Evolutionary conservation across 805 yeast species (phyloP), one percentile per base, ranked within the genome.

Genomic region (Phaffomyces thermotolerans): DNA sequence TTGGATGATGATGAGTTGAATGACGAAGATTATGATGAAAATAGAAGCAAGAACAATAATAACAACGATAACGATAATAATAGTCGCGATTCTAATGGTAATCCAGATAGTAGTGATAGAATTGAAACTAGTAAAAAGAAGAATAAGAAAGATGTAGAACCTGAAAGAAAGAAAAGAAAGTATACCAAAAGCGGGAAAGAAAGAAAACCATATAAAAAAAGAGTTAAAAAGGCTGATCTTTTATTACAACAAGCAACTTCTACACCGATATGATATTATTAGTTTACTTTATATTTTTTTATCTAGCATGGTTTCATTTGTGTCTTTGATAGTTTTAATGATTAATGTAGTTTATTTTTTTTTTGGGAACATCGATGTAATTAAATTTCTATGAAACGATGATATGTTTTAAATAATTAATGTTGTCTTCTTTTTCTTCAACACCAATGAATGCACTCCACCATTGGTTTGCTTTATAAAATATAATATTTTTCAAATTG

Each of bases 401-500:
- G 32, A 55, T 55, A 6, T 46, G 46, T 15, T 50, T 52, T 35
- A 57, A 41, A 35, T 50, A 55, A 40, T 52, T 53, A 17, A 52
- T 42, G 20, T 47, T 45, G 35, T 54, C 46, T 22, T 43, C 42
- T 14, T 57, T 42, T 40, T 55, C 52, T 35, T 62, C 59, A 18
- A 71, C 73, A n/a, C 95, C 95, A 44, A 87, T 71, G 57, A 87
- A 84, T 32, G 59, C 60, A 56, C 83, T 80, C 96, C 96, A 91
- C 60, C 75, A 71, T 34, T 69, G 66, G 45, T 72, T 73, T 32
- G 75, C 37, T 47, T 78, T 68, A 43, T 71, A 65, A 39, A 88
- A 51, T 9, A 65, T 50, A 43, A 77, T 50, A 32, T 75, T 71
- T 64, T 73, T 77, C 1, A 84, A 34, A 43, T 79, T 74, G 43